phyloP scores from a whole-genome alignment of 805 yeast species.

The Candida wancherniae region DNA sequence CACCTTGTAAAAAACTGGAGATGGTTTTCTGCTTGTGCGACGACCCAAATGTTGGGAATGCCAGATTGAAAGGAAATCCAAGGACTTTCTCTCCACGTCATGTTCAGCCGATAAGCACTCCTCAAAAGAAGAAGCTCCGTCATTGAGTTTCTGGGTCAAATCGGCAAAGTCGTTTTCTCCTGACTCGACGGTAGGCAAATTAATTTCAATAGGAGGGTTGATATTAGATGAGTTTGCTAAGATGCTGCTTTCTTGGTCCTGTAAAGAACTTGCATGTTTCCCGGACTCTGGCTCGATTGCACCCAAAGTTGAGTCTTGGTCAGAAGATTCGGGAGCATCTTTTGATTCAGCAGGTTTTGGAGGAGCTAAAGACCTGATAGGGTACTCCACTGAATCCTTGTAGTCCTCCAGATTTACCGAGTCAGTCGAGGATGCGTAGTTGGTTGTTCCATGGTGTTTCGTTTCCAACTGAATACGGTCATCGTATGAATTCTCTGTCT shows the following conservation, averaged over 20 bases:
- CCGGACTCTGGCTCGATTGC: no score
- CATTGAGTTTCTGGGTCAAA: conserved; percentile 24
- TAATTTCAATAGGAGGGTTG: conserved; percentile 25
- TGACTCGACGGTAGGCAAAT: conserved; percentile 40
- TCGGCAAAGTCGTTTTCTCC: conserved; percentile 39
- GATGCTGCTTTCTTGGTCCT: conserved; percentile 20
- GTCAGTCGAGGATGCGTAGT: conserved; percentile 1
- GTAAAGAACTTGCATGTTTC: no score
- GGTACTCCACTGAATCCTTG: conserved; percentile 17
- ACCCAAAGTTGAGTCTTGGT: no score
- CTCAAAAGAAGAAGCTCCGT: conserved; percentile 24
- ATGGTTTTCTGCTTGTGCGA: conserved; percentile 5
- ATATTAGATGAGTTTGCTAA: conserved; percentile 43
- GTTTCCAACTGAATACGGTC: conserved; percentile 1
- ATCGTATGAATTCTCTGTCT: background rate
- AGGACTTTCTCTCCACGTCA: conserved; percentile 27
- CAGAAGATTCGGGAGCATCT: background rate
- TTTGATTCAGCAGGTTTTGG: conserved; percentile 3
- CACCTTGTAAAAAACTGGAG: conserved; percentile 10
- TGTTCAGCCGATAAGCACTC: conserved; percentile 40
- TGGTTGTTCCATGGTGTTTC: conserved; percentile 3
- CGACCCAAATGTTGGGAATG: conserved; percentile 29
- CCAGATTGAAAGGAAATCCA: conserved; percentile 38
- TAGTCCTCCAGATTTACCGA: conserved; percentile 5
- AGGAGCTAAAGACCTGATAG: conserved; percentile 18